Base-by-base conservation (phyloP, 441 rosid species). In the Francoa sonchifolia region DNA sequence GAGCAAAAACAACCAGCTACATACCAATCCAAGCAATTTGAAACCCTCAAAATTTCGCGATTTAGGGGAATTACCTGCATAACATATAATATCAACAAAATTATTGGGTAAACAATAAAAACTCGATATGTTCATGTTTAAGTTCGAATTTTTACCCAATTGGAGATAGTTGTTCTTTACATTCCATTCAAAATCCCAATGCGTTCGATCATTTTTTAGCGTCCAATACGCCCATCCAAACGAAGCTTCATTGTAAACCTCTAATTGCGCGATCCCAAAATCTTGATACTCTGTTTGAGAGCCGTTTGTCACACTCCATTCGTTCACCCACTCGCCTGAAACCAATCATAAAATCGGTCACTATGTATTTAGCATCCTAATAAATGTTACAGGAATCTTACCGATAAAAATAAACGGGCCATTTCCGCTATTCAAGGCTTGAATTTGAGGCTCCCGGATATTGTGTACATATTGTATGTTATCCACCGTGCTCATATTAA, bases 161-260 rank as follows among this genome's bases (percentile, higher is more conserved):
- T 57, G 76, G 45, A 81, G 87, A 51, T 73, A 81, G 5, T 67
- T 43, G 66, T 65, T 71, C 48, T 52, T 52, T 23, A 81, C 50
- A 67, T 72, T 81, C 93, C 93, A 81, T 38, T 74, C 83, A 42
- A 77, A 81, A 67, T 81, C 93, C 93, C 93, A 77, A 66, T 81
- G 93, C 44, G 68, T 50, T 39, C 75, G 63, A 28, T 77, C 75
- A 39, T 81, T 81, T 59, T 81, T 77, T 29, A 77, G 56, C 3
- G 82, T 81, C 93, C 93, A 77, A 40, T 73, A 77, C 12, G 93
- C 49, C 93, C 87, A 81, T 44, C 87, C 93, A 32, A 81, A 81
- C 12, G 93, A 81, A 55, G 93, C 84, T 17, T 59, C 61, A 19
- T 63, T 35, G 52, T 74, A 81, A 23, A 72, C 81, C 47, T 72